These are phyloP conservation scores for Aspergillus viridinutans DNA, from an alignment of 2,329 filamentous ascomycete species.

Conservation along the genomic window DNA sequence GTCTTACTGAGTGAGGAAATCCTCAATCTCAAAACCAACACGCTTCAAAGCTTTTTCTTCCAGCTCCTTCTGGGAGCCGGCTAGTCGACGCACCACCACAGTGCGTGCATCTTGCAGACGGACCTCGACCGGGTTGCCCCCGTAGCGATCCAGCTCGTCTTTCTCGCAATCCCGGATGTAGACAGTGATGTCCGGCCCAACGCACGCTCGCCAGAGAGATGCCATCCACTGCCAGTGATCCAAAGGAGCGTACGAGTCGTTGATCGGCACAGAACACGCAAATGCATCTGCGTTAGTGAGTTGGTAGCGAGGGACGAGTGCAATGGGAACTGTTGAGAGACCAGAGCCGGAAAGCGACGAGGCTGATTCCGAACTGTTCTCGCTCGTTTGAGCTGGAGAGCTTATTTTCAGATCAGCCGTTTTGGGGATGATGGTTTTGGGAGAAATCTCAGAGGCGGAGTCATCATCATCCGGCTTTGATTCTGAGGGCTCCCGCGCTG, in stretches of 20 bases:
- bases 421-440: slow-evolving; percentile 30
- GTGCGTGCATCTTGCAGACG: slow-evolving; percentile 44
- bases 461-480: slow-evolving; percentile 18
- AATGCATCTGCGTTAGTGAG: slow-evolving; percentile 73
- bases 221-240: slow-evolving; percentile 99
- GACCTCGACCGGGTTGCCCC: slow-evolving; percentile 53
- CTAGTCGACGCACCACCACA: slow-evolving; percentile 50
- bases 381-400: slow-evolving; percentile 27
- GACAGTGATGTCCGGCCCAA: slow-evolving; percentile 65
- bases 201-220: slow-evolving; percentile 81
- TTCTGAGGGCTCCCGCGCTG: slow-evolving; percentile 13
- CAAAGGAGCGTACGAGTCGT: slow-evolving; percentile 71
- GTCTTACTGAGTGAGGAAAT: slow-evolving; percentile 52
- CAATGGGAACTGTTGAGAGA: slow-evolving; percentile 55
- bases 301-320: slow-evolving; percentile 74
- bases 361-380: slow-evolving; percentile 22
- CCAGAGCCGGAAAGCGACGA: slow-evolving; percentile 13
- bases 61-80: slow-evolving; percentile 38
- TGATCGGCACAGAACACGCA: slow-evolving; percentile 68
- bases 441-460: slow-evolving; percentile 22
- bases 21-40: slow-evolving; percentile 80
- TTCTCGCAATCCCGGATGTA: slow-evolving; percentile 41
- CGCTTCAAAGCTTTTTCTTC: slow-evolving; percentile 69
- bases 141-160: slow-evolving; percentile 39
- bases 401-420: slow-evolving; percentile 26